Base-by-base conservation (phyloP, 495 filamentous ascomycete genomes). In the Amphirosellinia nigrospora region DNA sequence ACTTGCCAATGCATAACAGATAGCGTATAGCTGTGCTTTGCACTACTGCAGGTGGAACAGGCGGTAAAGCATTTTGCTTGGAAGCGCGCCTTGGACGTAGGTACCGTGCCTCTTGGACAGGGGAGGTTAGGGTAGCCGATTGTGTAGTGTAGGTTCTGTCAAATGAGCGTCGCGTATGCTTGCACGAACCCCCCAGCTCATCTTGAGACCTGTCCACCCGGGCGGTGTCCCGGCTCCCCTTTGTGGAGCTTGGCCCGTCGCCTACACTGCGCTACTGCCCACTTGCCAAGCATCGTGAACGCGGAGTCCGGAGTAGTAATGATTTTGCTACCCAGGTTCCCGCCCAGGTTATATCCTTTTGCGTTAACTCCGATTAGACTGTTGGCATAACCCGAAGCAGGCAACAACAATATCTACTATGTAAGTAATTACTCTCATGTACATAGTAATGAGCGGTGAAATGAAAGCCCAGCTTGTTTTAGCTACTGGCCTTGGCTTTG, bases 281-380 rank as follows among this genome's bases (percentile, higher is more conserved):
- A 48, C 62, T 36, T 64, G 63, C 63, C 63, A 65, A 65, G 63
- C 46, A 65, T 65, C 63, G 63, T 65, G 63, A 65, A 41, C 58
- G 36, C 39, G 60, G 60, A 63, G 39, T 46, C 36, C 39, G 39
- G 60, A 63, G 60, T 46, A 63, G 58, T 61, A 61, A 26, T 61
- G 28, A 41, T 61, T 41, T 41, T 1, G 28, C 7, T 60, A 56
- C 21, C 32, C 21, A 39, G 52, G 13, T 34, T 34, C 21, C 3
- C 34, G 7, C 7, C 3, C 34, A 36, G 34, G 34, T 36, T 3
- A 3, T n/a, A 21, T 36, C 16, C 28, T 21, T 4, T 1, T 36
- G 55, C 55, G 32, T 58, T 58, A 58, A 58, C 30, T 58, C 55
- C 55, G 55, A 36, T 1, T 1, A 58, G 55, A 58, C 21, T 11